These are phyloP conservation scores for Naganishia randhawae DNA, from an alignment of 768 basidiomycete species.

Conservation along the genomic window DNA sequence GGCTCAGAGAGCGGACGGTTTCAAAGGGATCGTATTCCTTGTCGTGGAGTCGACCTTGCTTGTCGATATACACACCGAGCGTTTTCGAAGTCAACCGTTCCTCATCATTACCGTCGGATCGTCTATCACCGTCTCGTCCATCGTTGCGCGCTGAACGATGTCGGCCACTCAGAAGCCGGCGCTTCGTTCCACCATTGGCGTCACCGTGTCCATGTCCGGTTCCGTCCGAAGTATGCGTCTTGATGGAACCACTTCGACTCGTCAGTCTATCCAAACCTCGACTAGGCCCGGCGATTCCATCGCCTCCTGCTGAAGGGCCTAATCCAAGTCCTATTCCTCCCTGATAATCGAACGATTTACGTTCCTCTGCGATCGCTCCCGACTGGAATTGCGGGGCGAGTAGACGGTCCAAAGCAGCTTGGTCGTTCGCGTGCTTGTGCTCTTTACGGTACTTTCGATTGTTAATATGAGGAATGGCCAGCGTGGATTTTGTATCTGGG, in stretches of 20 bases:
- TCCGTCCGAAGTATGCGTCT: constrained; percentile 9
- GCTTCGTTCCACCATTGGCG: not conserved
- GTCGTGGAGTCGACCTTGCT: constrained; percentile 46
- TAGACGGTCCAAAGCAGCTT: constrained; percentile 27
- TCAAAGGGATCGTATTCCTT: constrained; percentile 50
- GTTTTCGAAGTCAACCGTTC: constrained; percentile 25
- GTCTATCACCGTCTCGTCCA: not conserved
- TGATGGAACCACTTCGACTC: constrained; percentile 6
- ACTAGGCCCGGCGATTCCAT: constrained; percentile 12
- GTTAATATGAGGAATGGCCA: constrained; percentile 21
- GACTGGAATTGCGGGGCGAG: constrained; percentile 25
- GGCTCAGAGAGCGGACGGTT: constrained; percentile 41
- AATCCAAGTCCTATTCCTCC: not conserved
- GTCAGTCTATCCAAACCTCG: constrained; percentile 7
- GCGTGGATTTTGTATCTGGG: constrained; percentile 16
- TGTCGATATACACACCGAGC: constrained; percentile 43
- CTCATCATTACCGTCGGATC: not conserved
- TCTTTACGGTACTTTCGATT: constrained; percentile 25
- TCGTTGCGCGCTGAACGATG: not conserved
- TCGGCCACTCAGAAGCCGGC: constrained; percentile 9
- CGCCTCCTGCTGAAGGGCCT: not conserved
- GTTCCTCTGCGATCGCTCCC: constrained; percentile 14
- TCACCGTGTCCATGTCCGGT: constrained; percentile 8
- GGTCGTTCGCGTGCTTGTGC: constrained; percentile 26
- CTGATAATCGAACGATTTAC: constrained; percentile 21